Evolutionary conservation across 1,284 basidiomycete species (phyloP), one percentile per base, ranked within the genome.

Genomic region (Cryptococcus deneoformans): DNA sequence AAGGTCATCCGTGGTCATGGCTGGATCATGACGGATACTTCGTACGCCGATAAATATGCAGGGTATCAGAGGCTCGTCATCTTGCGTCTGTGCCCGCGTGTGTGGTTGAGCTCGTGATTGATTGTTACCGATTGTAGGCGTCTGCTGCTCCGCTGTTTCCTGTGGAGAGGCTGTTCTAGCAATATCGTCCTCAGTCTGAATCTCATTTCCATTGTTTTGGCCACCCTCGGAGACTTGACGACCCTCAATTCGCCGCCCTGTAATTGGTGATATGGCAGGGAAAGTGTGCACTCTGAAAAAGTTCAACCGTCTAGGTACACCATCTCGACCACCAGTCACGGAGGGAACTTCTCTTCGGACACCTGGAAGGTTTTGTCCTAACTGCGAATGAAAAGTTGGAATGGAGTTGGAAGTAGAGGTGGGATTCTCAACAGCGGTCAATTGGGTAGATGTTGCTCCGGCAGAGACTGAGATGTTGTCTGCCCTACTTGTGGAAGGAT

Each of bases 271-370:
- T 4, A 66, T 56, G 2, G 73, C 64, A 6, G 76, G 72, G 61
- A 77, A 77, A 14, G 74, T 59, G 53, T 76, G 75, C 6, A 73
- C 74, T n/a, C 76, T 68, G 73, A 77, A 77, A 55, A 7, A 76
- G 63, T 76, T 77, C 52, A 77, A 67, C n/a, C 68, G 63, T 11
- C 72, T 63, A 0, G 73, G 69, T 6, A 56, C 48, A 40, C 69
- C 69, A 14, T 70, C 64, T 1, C 45, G 43, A 10, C 69, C 70
- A 6, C 67, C 69, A 0, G 62, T 59, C 14, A 73, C 68, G n/a
- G 40, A 42, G n/a, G n/a, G 40, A 10, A 42, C 10, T n/a, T 10
- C 10, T 42, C 10, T 5, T 36, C 36, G 2, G 39, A 52, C 50
- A 8, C 54, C 44, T 1, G 65, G 63, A 5, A 60, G 46, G 54